A percentile compares a stretch with the other conserved stretches of the same genome.
Conservation (phyloP, 345 rosid species). For the Eucalyptus cladocalyx region DNA sequence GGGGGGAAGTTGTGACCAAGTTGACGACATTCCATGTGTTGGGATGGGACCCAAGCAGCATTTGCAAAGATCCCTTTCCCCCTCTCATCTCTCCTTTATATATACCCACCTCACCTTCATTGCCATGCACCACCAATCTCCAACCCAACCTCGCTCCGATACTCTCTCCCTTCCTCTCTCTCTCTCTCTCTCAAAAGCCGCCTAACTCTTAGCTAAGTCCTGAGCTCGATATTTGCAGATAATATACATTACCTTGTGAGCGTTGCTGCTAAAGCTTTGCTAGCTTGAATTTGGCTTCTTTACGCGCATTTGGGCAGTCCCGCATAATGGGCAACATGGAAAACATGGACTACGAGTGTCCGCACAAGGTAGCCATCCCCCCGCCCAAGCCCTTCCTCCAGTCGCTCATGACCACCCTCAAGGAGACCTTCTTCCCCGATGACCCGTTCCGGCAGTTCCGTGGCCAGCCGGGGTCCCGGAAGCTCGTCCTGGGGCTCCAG, state of each 20-base stretch:
- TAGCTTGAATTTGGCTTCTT: neutral
- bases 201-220: neutral
- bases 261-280: neutral
- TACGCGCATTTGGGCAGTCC: neutral
- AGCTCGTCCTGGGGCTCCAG: slow-evolving; percentile 43
- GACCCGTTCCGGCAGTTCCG: slow-evolving; percentile 85
- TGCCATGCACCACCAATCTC: neutral
- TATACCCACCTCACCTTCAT: neutral
- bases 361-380: slow-evolving; percentile 53
- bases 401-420: slow-evolving; percentile 50
- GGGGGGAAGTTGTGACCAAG: neutral
- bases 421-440: slow-evolving; percentile 87
- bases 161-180: neutral
- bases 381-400: slow-evolving; percentile 56
- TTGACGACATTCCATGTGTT: neutral
- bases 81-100: neutral
- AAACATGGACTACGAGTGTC: slow-evolving; percentile 11
- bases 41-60: neutral
- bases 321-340: slow-evolving; percentile 13
- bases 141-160: neutral
- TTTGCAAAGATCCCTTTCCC: neutral
- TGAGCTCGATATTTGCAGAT: neutral
- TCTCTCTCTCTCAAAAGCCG: neutral
- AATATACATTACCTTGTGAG: neutral
- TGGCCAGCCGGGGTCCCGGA: slow-evolving; percentile 43